Evolutionary conservation across 495 filamentous ascomycete species (phyloP), one percentile per base, ranked within the genome.

Genomic region (Antarctomyces pellizariae): DNA sequence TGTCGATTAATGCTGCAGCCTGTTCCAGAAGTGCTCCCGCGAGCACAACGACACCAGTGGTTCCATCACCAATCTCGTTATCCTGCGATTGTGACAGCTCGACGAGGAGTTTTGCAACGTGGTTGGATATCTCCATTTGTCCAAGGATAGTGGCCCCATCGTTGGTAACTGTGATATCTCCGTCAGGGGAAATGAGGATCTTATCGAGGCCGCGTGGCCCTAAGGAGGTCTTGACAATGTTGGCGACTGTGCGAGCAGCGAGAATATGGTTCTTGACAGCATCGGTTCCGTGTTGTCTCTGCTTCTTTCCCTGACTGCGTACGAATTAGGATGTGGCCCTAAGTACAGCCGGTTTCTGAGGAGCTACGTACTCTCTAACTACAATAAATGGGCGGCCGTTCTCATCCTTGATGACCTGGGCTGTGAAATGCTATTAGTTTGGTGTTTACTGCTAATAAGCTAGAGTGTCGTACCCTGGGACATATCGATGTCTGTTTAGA

Each of bases 81-180:
- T 99, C 86, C 44, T 99, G 86, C 10, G 84, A 93, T 52, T 91
- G 93, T 26, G 86, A 95, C n/a, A 99, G 67, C 45, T 93, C 83
- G 15, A 99, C 86, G 21, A 99, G 55, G 20, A 99, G 59, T 54
- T 92, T 93, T 26, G 86, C 86, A 23, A 99, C 79, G 48, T 95
- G 83, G 62, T 99, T 95, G 33, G 78, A 75, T 33, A 99, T 89
- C 53, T 99, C 86, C 86, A 99, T 99, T 68, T 93, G 86, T 36
- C 71, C 64, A 33, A 99, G 57, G 37, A 99, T 99, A 4, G 86
- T 99, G 30, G 86, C 86, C 42, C 86, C 86, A 59, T 99, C 86
- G 47, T 99, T 99, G 32, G 86, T 99, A 24, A 99, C 83, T 22
- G 86, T 99, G 48, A 99, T 99, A 52, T 95, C 86, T 45, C 86